Conservation (phyloP, 1,284 basidiomycete genomes). For the Trichosporon faecale region DNA sequence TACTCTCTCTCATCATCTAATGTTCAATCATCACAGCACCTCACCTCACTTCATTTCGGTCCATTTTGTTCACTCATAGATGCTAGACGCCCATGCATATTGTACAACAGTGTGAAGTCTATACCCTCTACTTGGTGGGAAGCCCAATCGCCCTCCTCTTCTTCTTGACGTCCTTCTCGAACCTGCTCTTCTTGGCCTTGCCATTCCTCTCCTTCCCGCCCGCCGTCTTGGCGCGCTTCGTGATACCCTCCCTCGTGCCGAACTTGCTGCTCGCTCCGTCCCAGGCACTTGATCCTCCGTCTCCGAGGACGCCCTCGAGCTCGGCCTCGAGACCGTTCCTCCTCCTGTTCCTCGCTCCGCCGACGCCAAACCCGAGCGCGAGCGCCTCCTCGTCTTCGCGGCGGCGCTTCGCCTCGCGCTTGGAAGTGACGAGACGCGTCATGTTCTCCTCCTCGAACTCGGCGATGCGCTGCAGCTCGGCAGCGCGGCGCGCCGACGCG, state of each 20-base stretch:
- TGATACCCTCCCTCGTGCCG: conserved; percentile 63
- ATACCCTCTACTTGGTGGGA: conserved; percentile 16
- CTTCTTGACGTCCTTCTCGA: conserved; percentile 67
- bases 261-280: conserved; percentile 56
- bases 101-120: conserved; percentile 13
- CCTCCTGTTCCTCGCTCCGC: conserved; percentile 56
- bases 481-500: conserved; percentile 54
- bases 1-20: neutral
- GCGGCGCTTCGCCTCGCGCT: conserved; percentile 78
- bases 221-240: conserved; percentile 50
- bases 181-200: conserved; percentile 66
- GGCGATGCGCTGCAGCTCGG: conserved; percentile 71
- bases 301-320: conserved; percentile 72
- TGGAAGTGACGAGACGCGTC: conserved; percentile 84
- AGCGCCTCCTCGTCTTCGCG: conserved; percentile 83
- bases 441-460: conserved; percentile 97
- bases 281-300: conserved; percentile 53
- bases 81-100: conserved; percentile 12
- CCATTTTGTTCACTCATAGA: neutral
- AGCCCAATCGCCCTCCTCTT: conserved; percentile 26
- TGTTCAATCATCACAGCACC: too few species aligned
- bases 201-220: conserved; percentile 28
- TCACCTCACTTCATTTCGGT: too few species aligned
- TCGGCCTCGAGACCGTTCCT: conserved; percentile 79
- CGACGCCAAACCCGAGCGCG: conserved; percentile 66